These are phyloP conservation scores for Boletus rubropictus DNA, from an alignment of 768 basidiomycete species.

Conservation along the genomic window DNA sequence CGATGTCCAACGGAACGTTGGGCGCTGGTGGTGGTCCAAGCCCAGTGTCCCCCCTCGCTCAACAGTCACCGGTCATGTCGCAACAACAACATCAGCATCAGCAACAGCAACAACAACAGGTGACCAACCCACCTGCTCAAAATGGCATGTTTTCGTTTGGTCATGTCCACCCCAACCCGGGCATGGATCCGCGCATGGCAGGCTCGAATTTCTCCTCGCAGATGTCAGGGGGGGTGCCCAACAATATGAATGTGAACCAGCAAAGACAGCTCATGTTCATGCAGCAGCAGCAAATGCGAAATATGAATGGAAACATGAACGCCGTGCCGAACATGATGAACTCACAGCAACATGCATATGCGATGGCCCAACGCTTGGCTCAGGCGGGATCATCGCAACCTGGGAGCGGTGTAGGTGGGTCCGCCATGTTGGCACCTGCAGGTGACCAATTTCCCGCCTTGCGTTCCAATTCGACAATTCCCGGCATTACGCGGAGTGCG, in stretches of 20 bases:
- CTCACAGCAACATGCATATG: conserved; percentile 31
- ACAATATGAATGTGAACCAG: conserved; percentile 30
- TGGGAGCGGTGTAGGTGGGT: conserved; percentile 28
- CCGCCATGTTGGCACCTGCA: conserved; percentile 39
- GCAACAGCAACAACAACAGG: conserved; percentile 24
- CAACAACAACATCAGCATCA: conserved; percentile 18
- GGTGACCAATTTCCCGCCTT: conserved; percentile 44
- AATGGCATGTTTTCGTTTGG: conserved; percentile 30
- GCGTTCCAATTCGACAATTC: conserved; percentile 56
- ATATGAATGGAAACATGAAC: conserved; percentile 23
- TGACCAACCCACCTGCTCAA: conserved; percentile 26
- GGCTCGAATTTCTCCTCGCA: conserved; percentile 26
- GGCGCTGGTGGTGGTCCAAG: conserved; percentile 21
- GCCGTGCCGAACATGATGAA: conserved; percentile 29
- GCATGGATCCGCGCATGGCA: conserved; percentile 31
- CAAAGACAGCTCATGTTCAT: conserved; percentile 45
- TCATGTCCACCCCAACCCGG: conserved; percentile 20
- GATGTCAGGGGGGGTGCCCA: conserved; percentile 26
- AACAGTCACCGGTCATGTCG: conserved; percentile 27
- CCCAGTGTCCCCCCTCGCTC: conserved; percentile 27
- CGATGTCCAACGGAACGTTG: conserved; percentile 25
- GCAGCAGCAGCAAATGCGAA: conserved; percentile 34
- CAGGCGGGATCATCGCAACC: conserved; percentile 37
- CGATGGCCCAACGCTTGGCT: conserved; percentile 40
- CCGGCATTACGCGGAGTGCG: conserved; percentile 69